phyloP scores from a whole-genome alignment of 2,329 filamentous ascomycete genomes.

The Alternaria panax region DNA sequence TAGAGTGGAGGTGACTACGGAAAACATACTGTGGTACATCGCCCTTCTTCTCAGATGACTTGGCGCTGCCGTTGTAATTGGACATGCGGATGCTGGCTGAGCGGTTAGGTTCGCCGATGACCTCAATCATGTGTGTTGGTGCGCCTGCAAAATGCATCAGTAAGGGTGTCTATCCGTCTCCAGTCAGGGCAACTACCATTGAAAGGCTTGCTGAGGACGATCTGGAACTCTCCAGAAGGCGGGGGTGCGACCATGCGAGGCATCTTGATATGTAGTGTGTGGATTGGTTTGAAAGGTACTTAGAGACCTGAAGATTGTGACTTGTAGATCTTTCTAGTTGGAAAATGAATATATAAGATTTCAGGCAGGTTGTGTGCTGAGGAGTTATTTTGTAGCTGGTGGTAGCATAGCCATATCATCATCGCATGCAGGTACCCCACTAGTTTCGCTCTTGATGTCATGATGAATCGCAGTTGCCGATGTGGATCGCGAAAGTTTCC shows the following conservation, averaged over 20 bases:
- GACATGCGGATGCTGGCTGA: conserved; percentile 46
- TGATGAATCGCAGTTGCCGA: conserved; percentile 16
- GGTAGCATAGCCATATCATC: conserved; percentile 4
- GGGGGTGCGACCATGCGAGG: conserved; percentile 67
- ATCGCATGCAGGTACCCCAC: conserved; percentile 11
- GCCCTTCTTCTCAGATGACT: conserved; percentile 49
- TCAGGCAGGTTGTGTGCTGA: not conserved
- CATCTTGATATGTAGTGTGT: conserved; percentile 19
- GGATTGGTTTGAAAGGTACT: too few relatives aligned
- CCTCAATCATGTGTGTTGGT: conserved; percentile 45
- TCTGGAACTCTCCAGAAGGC: conserved; percentile 84
- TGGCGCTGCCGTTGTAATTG: conserved; percentile 41
- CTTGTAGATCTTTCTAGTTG: not conserved
- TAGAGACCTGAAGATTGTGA: not conserved
- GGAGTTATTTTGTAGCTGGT: not conserved
- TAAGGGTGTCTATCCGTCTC: conserved; percentile 5
- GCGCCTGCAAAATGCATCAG: conserved; percentile 19
- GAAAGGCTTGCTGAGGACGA: conserved; percentile 45
- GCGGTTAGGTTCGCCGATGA: conserved; percentile 53
- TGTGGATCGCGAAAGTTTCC: not conserved
- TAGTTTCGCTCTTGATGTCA: conserved; percentile 16
- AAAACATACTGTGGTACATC: conserved; percentile 41
- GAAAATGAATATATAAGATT: not conserved
- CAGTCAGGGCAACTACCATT: conserved; percentile 30
- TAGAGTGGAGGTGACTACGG: not conserved